Conservation (phyloP, 805 yeast genomes). For the Candida namnaoensis region DNA sequence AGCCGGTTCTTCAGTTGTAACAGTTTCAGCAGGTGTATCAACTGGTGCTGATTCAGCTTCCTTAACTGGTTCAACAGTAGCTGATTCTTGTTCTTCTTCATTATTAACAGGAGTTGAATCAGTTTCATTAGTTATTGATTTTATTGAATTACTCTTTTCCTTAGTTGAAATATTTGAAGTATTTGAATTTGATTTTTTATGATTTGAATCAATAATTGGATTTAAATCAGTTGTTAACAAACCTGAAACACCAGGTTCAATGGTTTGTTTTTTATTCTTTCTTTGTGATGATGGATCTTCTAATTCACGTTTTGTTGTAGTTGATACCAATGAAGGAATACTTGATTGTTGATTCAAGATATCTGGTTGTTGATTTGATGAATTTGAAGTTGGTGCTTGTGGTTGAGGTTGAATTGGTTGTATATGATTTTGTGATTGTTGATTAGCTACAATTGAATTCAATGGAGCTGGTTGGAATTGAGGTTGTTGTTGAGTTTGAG, state of each 20-base stretch:
- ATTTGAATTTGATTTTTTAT: background rate
- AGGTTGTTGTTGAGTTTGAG: slow-evolving; percentile 6
- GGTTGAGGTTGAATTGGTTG: slow-evolving; percentile 1
- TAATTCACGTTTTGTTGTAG: slow-evolving; percentile 2
- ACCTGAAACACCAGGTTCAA: background rate
- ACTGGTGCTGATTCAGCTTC: slow-evolving; percentile 1
- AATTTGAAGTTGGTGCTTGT: slow-evolving; percentile 11
- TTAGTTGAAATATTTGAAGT: background rate
- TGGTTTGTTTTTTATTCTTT: slow-evolving; percentile 1
- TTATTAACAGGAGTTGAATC: slow-evolving; percentile 4
- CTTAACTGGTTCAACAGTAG: slow-evolving; percentile 2
- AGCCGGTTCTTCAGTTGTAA: background rate
- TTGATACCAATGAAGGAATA: slow-evolving; percentile 10
- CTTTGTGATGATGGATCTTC: slow-evolving; percentile 1
- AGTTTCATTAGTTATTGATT: slow-evolving; percentile 9
- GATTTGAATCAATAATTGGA: no score
- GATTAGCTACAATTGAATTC: background rate
- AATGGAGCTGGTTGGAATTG: background rate
- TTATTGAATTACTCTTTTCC: slow-evolving; percentile 3
- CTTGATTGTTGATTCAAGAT: slow-evolving; percentile 2
- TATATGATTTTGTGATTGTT: slow-evolving; percentile 2
- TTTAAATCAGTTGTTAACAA: background rate
- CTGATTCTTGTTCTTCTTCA: background rate
- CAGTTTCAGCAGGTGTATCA: background rate
- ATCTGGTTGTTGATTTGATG: slow-evolving; percentile 13